Evolutionary conservation across 768 basidiomycete species (phyloP).

Genomic region (Suillus brevipes): DNA sequence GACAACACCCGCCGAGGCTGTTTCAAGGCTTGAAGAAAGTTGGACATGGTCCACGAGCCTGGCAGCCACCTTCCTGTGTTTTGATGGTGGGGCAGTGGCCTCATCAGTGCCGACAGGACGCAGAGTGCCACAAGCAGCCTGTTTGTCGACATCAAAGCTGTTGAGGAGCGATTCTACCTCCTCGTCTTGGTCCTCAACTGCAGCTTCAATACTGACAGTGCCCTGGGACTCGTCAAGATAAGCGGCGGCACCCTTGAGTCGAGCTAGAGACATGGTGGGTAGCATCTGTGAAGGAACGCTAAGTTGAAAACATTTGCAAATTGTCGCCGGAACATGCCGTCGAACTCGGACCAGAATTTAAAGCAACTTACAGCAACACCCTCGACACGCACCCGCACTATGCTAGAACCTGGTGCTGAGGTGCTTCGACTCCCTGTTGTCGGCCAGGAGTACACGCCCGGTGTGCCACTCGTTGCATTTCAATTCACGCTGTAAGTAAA

Average conservation of each 20-base stretch:
- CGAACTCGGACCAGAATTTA: no score
- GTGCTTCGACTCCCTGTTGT: not conserved
- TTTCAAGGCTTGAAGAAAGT: not conserved
- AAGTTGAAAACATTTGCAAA: no score
- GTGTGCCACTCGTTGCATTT: not conserved
- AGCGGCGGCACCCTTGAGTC: not conserved
- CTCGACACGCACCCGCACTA: no score
- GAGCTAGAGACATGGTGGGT: not conserved
- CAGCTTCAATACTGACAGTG: conserved; percentile 3
- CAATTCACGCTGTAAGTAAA: not conserved
- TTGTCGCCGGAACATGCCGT: no score
- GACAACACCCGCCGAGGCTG: conserved; percentile 31
- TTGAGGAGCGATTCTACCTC: conserved; percentile 8
- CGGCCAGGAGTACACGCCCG: not conserved
- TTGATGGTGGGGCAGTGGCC: not conserved
- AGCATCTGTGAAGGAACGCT: no score
- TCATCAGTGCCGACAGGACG: not conserved
- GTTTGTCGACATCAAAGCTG: conserved; percentile 5
- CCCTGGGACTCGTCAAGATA: not conserved
- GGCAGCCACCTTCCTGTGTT: not conserved
- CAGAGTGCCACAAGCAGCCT: conserved; percentile 1
- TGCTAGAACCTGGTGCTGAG: not conserved
- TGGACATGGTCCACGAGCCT: not conserved
- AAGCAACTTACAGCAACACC: no score
- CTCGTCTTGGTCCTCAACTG: conserved; percentile 6